These are phyloP conservation scores for Hymenotorrendiella dingleyae DNA, from an alignment of 2,329 filamentous ascomycete species.

Conservation along the genomic window DNA sequence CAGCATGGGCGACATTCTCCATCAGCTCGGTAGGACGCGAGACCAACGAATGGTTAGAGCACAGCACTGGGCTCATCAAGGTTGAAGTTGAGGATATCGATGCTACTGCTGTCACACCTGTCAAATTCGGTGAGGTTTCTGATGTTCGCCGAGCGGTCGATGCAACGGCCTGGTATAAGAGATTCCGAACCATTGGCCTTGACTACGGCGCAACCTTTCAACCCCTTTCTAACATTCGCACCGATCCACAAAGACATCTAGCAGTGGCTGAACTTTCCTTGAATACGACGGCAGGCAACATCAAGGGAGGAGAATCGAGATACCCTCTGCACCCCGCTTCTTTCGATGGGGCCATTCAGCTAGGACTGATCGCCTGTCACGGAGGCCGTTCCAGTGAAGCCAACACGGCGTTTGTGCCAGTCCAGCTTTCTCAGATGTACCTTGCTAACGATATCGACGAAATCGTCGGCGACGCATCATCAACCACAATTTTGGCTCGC, in stretches of 20 bases:
- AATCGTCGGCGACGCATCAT: no score
- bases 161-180: slow-evolving; percentile 28
- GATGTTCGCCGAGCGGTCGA: no score
- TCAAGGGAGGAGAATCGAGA: slow-evolving; percentile 1
- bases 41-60: slow-evolving; percentile 18
- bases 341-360: no score
- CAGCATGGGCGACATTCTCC: slow-evolving; percentile 1
- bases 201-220: slow-evolving; percentile 35
- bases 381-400: no score
- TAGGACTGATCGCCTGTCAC: no score
- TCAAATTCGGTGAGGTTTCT: no score
- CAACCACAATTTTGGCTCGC: no score
- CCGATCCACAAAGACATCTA: neutral
- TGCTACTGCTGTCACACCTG: no score
- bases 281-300: slow-evolving; percentile 1
- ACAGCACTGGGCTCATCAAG: slow-evolving; percentile 24
- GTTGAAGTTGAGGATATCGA: no score
- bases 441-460: no score
- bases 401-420: no score
- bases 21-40: slow-evolving; percentile 13
- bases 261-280: neutral
- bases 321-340: slow-evolving; percentile 47
- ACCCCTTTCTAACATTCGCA: slow-evolving; percentile 26
- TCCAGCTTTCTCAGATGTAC: no score
- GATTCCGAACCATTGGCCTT: slow-evolving; percentile 33